Conservation (phyloP, 352 stramenopile genomes). For the Phytophthora citrophthora region DNA sequence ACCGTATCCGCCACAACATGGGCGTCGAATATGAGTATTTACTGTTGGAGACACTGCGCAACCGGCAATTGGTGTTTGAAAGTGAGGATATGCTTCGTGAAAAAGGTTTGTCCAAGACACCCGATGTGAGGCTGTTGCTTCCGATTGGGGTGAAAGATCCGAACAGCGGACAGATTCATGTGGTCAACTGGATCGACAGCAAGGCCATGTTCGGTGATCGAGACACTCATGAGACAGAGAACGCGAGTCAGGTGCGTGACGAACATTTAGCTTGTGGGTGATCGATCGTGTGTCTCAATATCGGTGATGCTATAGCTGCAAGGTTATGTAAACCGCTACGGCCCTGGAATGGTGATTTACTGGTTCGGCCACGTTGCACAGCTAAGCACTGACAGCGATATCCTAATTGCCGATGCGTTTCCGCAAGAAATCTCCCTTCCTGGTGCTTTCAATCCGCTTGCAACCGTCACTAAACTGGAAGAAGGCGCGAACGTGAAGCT, state of each 20-base stretch:
- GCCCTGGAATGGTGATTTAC: constrained; percentile 89
- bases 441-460: constrained; percentile 53
- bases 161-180: constrained; percentile 31
- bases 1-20: constrained; percentile 79
- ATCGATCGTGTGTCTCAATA: constrained; percentile 5
- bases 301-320: constrained; percentile 45
- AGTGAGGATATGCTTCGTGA: constrained; percentile 82
- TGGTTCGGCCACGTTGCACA: constrained; percentile 81
- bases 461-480: constrained; percentile 11
- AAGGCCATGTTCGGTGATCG: constrained; percentile 91
- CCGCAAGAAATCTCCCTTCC: constrained; percentile 59
- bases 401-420: constrained; percentile 72
- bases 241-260: constrained; percentile 53
- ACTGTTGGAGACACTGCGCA: constrained; percentile 75
- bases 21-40: constrained; percentile 90
- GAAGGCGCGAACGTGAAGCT: constrained; percentile 31
- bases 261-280: background rate
- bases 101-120: constrained; percentile 87
- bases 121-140: constrained; percentile 80
- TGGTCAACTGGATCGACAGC: constrained; percentile 93
- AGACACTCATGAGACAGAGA: constrained; percentile 81
- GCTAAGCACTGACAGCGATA: constrained; percentile 59
- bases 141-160: constrained; percentile 80
- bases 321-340: constrained; percentile 86
- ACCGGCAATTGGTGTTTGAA: constrained; percentile 78